Base-by-base conservation (phyloP, 306 rosid genomes). In the Vachellia pachyceras region DNA sequence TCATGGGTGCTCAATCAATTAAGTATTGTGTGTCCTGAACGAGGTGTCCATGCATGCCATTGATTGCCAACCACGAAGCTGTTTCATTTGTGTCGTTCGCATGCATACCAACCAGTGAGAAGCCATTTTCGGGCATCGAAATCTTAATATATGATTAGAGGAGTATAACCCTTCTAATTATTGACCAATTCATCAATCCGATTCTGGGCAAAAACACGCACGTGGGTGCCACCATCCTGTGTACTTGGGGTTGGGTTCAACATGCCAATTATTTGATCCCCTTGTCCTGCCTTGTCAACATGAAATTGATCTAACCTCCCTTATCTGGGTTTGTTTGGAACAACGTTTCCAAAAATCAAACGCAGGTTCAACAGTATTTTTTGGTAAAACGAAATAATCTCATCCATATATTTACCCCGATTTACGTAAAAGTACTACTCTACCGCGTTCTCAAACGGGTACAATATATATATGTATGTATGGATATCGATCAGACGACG, bases 241-340 rank as follows among this genome's bases (percentile, higher is more conserved):
- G n/a, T 13, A 13, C n/a, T 1, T 29, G 33, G 77, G 60, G 67
- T 74, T 58, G 41, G 77, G 64, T 69, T 83, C 76, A 52, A 64
- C 40, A 12, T 55, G 61, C 6, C 61, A 25, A 61, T 25, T 25
- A 29, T 61, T 61, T 61, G 40, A 61, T n/a, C 13, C 6, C 40
- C 18, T 5, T 52, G 88, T 46, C 82, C 71, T 75, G 29, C 63
- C 78, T 64, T 75, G 82, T 49, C 80, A 75, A 47, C 67, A 42
- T n/a, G 69, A 86, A 80, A 83, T 77, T 79, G 86, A 81, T 83
- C 81, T 65, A 83, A 78, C 87, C 81, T 65, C 17, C 17, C 10
- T 78, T 25, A 60, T 25, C 33, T n/a, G n/a, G n/a, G n/a, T n/a
- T n/a, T n/a, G n/a, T n/a, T n/a, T n/a, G n/a, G n/a, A n/a, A n/a